A percentile compares a stretch with the other conserved stretches of the same genome.
phyloP scores from a whole-genome alignment of 2,329 filamentous ascomycete genomes.

The Stagonosporopsis chrysanthemi region DNA sequence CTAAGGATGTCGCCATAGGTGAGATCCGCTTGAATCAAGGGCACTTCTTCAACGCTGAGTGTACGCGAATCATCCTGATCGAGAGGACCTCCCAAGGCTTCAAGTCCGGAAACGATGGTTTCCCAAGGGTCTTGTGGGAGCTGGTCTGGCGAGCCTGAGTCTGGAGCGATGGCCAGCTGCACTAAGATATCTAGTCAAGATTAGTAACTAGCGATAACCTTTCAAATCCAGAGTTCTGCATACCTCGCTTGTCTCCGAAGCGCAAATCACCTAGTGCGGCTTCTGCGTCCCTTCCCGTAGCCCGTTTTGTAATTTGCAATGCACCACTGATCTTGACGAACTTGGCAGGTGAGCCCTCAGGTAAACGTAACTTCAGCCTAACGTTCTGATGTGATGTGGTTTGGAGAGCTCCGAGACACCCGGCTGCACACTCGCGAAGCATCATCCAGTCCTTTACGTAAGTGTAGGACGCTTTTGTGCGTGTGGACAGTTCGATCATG shows the following conservation, averaged over 20 bases:
- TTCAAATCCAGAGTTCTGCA: constrained; percentile 14
- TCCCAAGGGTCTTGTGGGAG: constrained; percentile 96
- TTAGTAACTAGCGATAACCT: constrained; percentile 15
- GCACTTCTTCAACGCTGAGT: constrained; percentile 90
- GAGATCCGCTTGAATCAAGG: constrained; percentile 92
- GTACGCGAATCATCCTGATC: constrained; percentile 86
- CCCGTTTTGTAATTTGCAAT: constrained; percentile 93
- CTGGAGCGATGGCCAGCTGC: constrained; percentile 89
- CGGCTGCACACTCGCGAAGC: constrained; percentile 93
- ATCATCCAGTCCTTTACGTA: constrained; percentile 99
- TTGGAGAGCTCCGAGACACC: constrained; percentile 89
- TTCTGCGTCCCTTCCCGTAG: constrained; percentile 92
- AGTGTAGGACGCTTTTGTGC: constrained; percentile 95
- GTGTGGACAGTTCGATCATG: constrained; percentile 95
- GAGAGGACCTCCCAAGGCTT: constrained; percentile 86
- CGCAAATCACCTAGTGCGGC: constrained; percentile 88
- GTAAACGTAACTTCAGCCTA: constrained; percentile 90
- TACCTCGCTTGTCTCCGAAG: constrained; percentile 87
- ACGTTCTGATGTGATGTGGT: constrained; percentile 98
- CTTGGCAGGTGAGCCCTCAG: constrained; percentile 95
- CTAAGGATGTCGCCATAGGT: constrained; percentile 92
- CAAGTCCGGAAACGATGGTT: constrained; percentile 91
- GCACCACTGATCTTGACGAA: constrained; percentile 99
- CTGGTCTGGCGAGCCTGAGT: constrained; percentile 81
- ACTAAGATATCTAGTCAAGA: constrained; percentile 78